These are phyloP conservation scores for Exophiala oligosperma DNA, from an alignment of 2,329 filamentous ascomycete genomes.

Conservation along the genomic window DNA sequence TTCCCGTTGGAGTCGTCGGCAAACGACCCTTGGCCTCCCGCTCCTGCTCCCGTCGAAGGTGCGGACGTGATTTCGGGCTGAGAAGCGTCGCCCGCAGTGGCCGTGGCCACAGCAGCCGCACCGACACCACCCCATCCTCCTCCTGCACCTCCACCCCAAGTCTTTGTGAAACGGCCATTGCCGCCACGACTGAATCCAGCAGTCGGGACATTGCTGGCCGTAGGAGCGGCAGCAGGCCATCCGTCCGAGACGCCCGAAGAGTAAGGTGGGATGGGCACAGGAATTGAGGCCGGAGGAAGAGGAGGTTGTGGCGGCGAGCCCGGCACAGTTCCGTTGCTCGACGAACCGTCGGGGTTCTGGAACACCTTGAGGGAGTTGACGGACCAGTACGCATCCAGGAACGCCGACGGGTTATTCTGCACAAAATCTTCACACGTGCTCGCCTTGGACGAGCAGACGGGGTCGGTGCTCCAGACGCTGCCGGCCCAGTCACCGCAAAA, in stretches of 20 bases:
- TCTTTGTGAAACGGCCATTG: conserved; percentile 5
- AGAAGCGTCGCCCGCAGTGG: neutral
- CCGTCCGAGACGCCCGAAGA: neutral
- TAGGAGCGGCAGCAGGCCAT: neutral
- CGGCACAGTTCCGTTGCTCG: neutral
- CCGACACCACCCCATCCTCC: neutral
- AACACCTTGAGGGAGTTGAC: conserved; percentile 27
- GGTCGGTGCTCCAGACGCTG: conserved; percentile 60
- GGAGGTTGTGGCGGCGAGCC: neutral
- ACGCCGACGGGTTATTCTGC: conserved; percentile 66
- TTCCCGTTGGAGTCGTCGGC: neutral
- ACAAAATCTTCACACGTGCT: conserved; percentile 72
- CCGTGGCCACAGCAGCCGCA: too few species aligned
- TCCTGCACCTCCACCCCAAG: conserved; percentile 6
- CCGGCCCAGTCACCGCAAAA: conserved; percentile 94
- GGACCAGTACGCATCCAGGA: conserved; percentile 62
- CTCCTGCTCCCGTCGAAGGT: neutral
- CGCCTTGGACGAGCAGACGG: conserved; percentile 61
- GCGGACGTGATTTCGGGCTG: neutral
- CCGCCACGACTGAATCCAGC: conserved; percentile 8
- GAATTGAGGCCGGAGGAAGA: neutral
- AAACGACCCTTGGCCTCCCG: neutral
- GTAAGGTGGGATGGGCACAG: neutral
- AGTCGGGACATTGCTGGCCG: conserved; percentile 1
- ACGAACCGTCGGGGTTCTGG: conserved; percentile 10